Evolutionary conservation across 345 rosid genomes (phyloP).

Genomic region (Gossypioides kirkii): DNA sequence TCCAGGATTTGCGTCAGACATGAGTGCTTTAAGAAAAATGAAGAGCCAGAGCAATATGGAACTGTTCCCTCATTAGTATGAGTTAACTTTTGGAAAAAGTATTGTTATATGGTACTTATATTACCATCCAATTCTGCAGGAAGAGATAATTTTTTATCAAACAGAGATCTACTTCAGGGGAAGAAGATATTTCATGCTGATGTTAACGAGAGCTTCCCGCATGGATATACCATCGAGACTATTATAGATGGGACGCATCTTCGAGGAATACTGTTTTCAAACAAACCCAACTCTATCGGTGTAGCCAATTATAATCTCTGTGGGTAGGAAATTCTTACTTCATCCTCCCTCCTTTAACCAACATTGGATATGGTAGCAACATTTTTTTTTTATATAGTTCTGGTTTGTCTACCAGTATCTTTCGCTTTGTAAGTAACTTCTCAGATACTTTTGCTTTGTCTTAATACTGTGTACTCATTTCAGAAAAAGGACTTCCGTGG

Average conservation of each 20-base stretch:
- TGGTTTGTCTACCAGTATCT: not conserved
- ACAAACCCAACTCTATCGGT: conserved; percentile 42
- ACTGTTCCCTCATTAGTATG: not conserved
- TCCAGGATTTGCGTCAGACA: not conserved
- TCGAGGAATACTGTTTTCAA: conserved; percentile 74
- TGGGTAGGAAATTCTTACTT: conserved; percentile 36
- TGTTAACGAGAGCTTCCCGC: conserved; percentile 63
- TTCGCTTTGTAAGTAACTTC: not conserved
- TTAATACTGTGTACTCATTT: conserved; percentile 1
- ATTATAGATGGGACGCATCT: conserved; percentile 79
- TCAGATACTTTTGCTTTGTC: conserved; percentile 5
- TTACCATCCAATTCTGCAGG: conserved; percentile 34
- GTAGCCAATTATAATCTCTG: conserved; percentile 30
- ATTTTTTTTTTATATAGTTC: not conserved
- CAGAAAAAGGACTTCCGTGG: conserved; percentile 51
- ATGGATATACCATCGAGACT: conserved; percentile 83
- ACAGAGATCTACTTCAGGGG: conserved; percentile 42
- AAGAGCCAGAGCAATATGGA: not conserved
- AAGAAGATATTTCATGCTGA: conserved; percentile 80
- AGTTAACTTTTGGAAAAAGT: not conserved
- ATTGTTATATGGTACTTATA: not conserved
- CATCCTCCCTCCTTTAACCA: conserved; percentile 1
- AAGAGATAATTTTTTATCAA: conserved; percentile 37
- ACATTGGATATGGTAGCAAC: not conserved
- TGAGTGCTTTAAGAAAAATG: not conserved